phyloP scores from a whole-genome alignment of 805 yeast genomes.

The Wickerhamia fluorescens region DNA sequence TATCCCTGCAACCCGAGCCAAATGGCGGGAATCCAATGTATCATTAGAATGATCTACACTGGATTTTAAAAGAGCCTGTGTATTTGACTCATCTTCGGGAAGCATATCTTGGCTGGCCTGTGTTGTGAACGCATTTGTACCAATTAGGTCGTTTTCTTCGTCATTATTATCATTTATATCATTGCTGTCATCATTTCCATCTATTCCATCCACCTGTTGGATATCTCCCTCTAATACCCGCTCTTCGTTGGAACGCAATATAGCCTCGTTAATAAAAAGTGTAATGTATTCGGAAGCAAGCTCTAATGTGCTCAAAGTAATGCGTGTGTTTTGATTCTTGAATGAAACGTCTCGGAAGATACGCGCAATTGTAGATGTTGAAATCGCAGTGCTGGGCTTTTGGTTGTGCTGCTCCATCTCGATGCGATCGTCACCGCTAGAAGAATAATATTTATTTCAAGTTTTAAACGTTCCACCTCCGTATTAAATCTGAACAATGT shows the following conservation, averaged over 20 bases:
- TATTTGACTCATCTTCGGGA: slow-evolving; percentile 12
- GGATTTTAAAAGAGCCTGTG: slow-evolving; percentile 12
- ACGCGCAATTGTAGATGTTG: slow-evolving; percentile 37
- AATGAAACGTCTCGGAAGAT: slow-evolving; percentile 47
- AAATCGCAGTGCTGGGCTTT: slow-evolving; percentile 2
- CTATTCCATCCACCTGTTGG: slow-evolving; percentile 27
- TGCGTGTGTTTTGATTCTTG: slow-evolving; percentile 37
- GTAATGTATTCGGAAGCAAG: slow-evolving; percentile 48
- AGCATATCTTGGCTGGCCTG: slow-evolving; percentile 1
- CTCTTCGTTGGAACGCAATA: slow-evolving; percentile 50
- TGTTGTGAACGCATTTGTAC: slow-evolving; percentile 5
- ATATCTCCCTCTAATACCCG: slow-evolving; percentile 25
- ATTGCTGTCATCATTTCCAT: slow-evolving; percentile 12
- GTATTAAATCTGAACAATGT: too few relatives aligned
- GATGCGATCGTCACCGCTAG: too few relatives aligned
- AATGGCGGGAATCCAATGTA: slow-evolving; percentile 45
- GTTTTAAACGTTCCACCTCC: too few relatives aligned
- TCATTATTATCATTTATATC: slow-evolving; percentile 6
- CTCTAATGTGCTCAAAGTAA: slow-evolving; percentile 42
- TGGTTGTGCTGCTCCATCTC: too few relatives aligned
- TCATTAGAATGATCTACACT: slow-evolving; percentile 10
- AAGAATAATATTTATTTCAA: too few relatives aligned
- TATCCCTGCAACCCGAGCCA: slow-evolving; percentile 50
- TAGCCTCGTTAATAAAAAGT: slow-evolving; percentile 54
- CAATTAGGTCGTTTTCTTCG: too few relatives aligned